phyloP scores from a whole-genome alignment of 2,329 filamentous ascomycete species.

The Verticillium longisporum region DNA sequence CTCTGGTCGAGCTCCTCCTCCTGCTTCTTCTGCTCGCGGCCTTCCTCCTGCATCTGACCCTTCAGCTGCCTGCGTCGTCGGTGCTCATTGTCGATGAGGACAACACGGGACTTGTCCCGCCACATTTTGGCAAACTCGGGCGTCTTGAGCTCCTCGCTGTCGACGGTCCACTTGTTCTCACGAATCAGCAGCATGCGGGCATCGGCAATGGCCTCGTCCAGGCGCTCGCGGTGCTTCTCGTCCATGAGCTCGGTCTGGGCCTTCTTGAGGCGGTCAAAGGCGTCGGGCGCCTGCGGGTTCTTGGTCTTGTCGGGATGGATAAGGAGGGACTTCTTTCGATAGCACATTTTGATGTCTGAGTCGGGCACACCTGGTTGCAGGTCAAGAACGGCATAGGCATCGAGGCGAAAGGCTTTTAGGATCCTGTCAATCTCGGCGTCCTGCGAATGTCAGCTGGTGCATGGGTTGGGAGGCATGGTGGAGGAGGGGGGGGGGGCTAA shows the following conservation, averaged over 20 bases:
- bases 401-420: slow-evolving; percentile 74
- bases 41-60: slow-evolving; percentile 94
- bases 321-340: slow-evolving; percentile 96
- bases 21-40: slow-evolving; percentile 74
- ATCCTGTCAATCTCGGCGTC: slow-evolving; percentile 96
- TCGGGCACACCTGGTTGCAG: slow-evolving; percentile 93
- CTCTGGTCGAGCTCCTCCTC: slow-evolving; percentile 78
- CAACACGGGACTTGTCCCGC: slow-evolving; percentile 83
- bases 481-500: not conserved
- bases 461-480: not conserved
- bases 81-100: slow-evolving; percentile 89
- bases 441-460: slow-evolving; percentile 32
- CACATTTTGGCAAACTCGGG: slow-evolving; percentile 77
- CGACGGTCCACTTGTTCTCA: slow-evolving; percentile 86
- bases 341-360: slow-evolving; percentile 88
- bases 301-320: slow-evolving; percentile 98
- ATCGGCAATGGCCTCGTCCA: slow-evolving; percentile 94
- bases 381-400: slow-evolving; percentile 85
- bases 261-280: slow-evolving; percentile 94
- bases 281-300: slow-evolving; percentile 85
- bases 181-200: slow-evolving; percentile 91
- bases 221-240: slow-evolving; percentile 77
- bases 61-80: slow-evolving; percentile 78
- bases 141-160: slow-evolving; percentile 80
- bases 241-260: slow-evolving; percentile 88